phyloP scores from a whole-genome alignment of 192 early-diverging fungal genomes.

The Radiomyces spectabilis region DNA sequence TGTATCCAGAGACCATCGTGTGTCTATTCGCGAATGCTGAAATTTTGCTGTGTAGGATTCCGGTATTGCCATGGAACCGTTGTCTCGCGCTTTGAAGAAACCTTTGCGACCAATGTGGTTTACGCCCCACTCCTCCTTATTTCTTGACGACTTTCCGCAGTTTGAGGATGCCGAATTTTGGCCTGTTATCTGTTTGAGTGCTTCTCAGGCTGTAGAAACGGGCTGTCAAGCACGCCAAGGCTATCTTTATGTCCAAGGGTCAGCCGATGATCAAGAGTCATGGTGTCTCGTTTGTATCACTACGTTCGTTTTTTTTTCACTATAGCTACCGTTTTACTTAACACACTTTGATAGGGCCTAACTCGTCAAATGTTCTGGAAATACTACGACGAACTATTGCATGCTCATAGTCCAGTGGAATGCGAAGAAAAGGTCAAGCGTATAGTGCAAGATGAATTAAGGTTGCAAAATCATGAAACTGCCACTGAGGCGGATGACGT shows the following conservation, averaged over 20 bases:
- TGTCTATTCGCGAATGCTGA: neutral
- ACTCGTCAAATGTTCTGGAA: constrained; percentile 63
- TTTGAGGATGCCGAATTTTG: constrained; percentile 43
- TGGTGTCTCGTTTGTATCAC: constrained; percentile 52
- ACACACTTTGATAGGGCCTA: constrained; percentile 37
- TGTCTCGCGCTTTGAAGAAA: constrained; percentile 35
- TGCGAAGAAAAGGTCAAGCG: constrained; percentile 40
- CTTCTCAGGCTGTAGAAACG: constrained; percentile 49
- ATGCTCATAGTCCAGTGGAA: constrained; percentile 2
- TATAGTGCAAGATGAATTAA: too few species aligned
- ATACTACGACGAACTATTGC: constrained; percentile 28
- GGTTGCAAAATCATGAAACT: too few species aligned
- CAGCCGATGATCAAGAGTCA: constrained; percentile 83
- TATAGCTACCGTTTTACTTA: neutral
- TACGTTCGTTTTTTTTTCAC: neutral
- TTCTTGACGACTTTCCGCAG: constrained; percentile 32
- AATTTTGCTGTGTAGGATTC: constrained; percentile 19
- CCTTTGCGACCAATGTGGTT: constrained; percentile 84
- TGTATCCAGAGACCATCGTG: neutral
- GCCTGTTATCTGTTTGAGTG: constrained; percentile 76
- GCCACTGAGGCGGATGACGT: neutral
- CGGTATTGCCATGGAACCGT: constrained; percentile 27
- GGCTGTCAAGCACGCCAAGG: constrained; percentile 25
- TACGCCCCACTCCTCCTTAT: constrained; percentile 50
- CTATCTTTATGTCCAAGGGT: constrained; percentile 82